Base-by-base conservation (phyloP, 164 flowering plant genomes). In the Nelumbo lutea region DNA sequence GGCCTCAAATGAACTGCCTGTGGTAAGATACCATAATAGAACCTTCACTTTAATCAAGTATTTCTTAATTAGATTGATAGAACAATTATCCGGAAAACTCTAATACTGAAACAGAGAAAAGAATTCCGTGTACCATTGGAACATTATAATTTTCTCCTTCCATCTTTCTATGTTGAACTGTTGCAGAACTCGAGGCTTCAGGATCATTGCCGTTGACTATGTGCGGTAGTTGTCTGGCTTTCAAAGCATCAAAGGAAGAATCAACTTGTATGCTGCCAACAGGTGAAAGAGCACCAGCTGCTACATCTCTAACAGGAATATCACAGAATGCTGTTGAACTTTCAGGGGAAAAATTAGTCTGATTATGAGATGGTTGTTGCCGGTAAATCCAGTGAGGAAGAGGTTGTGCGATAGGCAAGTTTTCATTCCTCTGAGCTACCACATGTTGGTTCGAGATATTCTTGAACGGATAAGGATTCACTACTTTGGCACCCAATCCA, bases 301-400 rank as follows among this genome's bases (percentile, higher is more conserved):
- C 58, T 50, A 65, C 14, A 57, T 73, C 73, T 42, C 70, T 56
- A 64, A 42, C 5, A 9, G 77, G 44, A 67, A 57, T 71, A 50
- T 58, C 67, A 58, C 51, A 43, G 44, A 40, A 61, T 38, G 43
- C 44, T 38, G 74, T 42, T n/a, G 73, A 68, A 48, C 65, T 67
- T 60, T 72, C 79, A 45, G 65, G 51, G 5, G 75, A 68, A 68
- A 62, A 66, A 42, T 74, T 66, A 59, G 68, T 62, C 62, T 55
- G 75, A 66, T 71, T 65, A 41, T 6, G 72, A 42, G 74, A 56
- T 47, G 72, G 11, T 67, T 64, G 62, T 42, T 57, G 68, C 59
- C 27, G 1, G 42, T 61, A 59, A 50, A 44, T 38, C 79, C 72
- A 60, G 62, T 66, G 68, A 40, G 62, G 62, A 11, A 57, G 51